Conservation (phyloP, 441 rosid species). For the Viola pubescens region DNA sequence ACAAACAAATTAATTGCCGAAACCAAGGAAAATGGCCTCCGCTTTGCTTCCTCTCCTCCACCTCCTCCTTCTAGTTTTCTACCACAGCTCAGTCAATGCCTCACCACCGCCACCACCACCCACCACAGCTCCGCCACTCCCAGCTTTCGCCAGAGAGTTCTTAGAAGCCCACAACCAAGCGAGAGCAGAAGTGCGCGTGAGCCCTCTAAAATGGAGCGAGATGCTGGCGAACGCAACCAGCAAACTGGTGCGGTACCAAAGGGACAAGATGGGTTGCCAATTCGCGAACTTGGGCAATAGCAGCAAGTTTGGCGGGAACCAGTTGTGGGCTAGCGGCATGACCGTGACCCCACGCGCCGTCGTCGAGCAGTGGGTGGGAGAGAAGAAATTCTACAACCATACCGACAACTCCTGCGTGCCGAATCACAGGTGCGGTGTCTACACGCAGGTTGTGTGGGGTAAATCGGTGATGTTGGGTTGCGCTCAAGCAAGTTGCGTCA, state of each 20-base stretch:
- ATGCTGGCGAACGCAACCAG: conserved; percentile 40
- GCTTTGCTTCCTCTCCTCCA: conserved; percentile 24
- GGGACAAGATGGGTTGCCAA: conserved; percentile 53
- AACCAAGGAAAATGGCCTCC: conserved; percentile 16
- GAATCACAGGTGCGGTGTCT: conserved; percentile 56
- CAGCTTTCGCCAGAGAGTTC: conserved; percentile 33
- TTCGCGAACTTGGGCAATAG: conserved; percentile 44
- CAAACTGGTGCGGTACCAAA: conserved; percentile 51
- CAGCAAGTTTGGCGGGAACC: conserved; percentile 65
- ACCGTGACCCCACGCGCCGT: conserved; percentile 46
- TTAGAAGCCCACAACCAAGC: conserved; percentile 66
- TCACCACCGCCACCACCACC: conserved; percentile 19
- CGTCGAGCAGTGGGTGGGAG: conserved; percentile 61
- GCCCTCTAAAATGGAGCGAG: conserved; percentile 58
- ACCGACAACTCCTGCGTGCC: conserved; percentile 41
- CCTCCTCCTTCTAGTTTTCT: conserved; percentile 23
- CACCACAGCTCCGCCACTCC: conserved; percentile 10
- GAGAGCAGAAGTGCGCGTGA: conserved; percentile 55
- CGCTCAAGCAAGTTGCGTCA: conserved; percentile 50
- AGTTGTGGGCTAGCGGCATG: conserved; percentile 47
- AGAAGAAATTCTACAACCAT: conserved; percentile 54
- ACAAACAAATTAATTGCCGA: neutral
- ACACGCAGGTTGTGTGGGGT: conserved; percentile 74
- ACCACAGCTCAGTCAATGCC: conserved; percentile 20
- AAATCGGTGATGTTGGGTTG: conserved; percentile 63